phyloP scores from a whole-genome alignment of 345 rosid genomes.

The Dimocarpus longan region DNA sequence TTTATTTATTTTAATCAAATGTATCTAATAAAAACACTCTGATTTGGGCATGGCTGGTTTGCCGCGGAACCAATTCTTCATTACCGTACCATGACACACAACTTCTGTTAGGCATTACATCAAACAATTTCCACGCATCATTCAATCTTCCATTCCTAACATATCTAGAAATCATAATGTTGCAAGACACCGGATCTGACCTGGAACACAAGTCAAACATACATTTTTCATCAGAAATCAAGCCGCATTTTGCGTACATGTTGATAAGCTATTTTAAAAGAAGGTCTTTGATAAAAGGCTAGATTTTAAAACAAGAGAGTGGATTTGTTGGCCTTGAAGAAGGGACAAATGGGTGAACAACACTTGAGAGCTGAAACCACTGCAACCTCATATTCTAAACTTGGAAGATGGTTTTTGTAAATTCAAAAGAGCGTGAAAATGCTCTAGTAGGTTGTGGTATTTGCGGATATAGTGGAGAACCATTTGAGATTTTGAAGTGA shows the following conservation, averaged over 20 bases:
- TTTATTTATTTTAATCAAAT: too few relatives aligned
- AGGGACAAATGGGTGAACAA: constrained; percentile 43
- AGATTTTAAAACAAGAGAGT: constrained; percentile 54
- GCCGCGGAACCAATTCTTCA: too few relatives aligned
- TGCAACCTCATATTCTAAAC: constrained; percentile 37
- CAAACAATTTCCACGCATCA: constrained; percentile 63
- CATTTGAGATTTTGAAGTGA: constrained; percentile 35
- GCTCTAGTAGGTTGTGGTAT: background rate
- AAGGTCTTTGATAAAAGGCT: constrained; percentile 58
- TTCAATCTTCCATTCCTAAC: constrained; percentile 43
- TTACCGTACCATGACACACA: constrained; percentile 43
- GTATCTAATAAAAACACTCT: too few relatives aligned
- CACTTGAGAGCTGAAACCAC: constrained; percentile 62
- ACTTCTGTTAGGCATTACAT: constrained; percentile 54
- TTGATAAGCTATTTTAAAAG: constrained; percentile 68
- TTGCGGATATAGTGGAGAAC: constrained; percentile 32
- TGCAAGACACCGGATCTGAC: constrained; percentile 53
- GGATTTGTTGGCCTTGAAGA: constrained; percentile 53
- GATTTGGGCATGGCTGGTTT: too few relatives aligned
- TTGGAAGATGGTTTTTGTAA: constrained; percentile 12
- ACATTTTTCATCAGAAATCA: constrained; percentile 50
- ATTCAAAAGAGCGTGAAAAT: constrained; percentile 20
- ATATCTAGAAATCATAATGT: constrained; percentile 66
- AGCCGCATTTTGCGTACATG: constrained; percentile 67
- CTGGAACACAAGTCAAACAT: constrained; percentile 39